Conservation (phyloP, 108 stramenopile genomes). For the Parietichytrium sp. region DNA sequence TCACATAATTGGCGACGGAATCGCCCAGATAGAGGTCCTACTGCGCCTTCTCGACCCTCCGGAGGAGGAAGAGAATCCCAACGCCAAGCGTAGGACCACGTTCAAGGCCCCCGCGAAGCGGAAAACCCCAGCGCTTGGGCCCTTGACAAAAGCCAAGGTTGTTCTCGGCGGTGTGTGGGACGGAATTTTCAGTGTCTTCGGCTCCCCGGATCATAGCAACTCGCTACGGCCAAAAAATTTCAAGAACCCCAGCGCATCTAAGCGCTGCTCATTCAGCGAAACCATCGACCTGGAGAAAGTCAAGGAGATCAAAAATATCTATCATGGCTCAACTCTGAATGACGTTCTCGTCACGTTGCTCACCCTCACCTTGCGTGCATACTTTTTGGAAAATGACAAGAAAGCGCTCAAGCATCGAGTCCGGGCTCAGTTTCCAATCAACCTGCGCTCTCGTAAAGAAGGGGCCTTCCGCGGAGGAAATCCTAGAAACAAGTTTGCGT, state of each 20-base stretch:
- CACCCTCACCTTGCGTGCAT: slow-evolving; percentile 20
- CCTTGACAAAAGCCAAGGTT: background rate
- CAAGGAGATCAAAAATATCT: slow-evolving; percentile 29
- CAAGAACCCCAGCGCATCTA: background rate
- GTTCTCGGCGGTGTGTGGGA: slow-evolving; percentile 11
- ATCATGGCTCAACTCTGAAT: slow-evolving; percentile 14
- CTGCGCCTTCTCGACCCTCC: slow-evolving; percentile 29
- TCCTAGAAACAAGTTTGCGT: slow-evolving; percentile 1
- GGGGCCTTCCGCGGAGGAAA: slow-evolving; percentile 8
- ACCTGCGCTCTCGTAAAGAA: background rate
- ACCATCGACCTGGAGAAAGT: background rate
- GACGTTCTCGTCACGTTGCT: slow-evolving; percentile 7
- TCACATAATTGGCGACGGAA: slow-evolving; percentile 5
- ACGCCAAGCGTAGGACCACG: background rate
- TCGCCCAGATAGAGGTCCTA: slow-evolving; percentile 17
- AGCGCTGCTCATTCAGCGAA: slow-evolving; percentile 19
- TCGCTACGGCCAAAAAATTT: background rate
- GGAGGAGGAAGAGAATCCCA: background rate
- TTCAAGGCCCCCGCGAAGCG: background rate
- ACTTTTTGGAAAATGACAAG: slow-evolving; percentile 8
- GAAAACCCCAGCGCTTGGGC: slow-evolving; percentile 2
- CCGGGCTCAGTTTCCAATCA: slow-evolving; percentile 16
- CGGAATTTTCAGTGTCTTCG: slow-evolving; percentile 21
- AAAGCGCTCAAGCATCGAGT: background rate
- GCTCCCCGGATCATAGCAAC: background rate